A percentile compares a stretch with the other conserved stretches of the same genome.
These are phyloP conservation scores for Fusarium piperis DNA, from an alignment of 2,329 filamentous ascomycete species.

Conservation along the genomic window DNA sequence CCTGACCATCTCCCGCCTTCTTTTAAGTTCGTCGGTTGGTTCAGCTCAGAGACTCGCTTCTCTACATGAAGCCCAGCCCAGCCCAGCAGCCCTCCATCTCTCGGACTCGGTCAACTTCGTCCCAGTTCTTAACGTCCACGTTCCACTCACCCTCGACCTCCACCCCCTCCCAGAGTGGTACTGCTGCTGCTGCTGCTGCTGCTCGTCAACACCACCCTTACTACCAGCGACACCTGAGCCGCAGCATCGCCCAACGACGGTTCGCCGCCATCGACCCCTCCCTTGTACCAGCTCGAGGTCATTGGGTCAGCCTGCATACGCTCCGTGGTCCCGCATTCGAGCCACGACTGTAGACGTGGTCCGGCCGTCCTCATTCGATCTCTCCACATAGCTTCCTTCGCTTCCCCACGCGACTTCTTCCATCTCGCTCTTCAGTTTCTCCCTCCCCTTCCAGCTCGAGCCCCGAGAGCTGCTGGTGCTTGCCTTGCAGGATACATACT, in stretches of 20 bases:
- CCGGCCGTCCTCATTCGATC: slow-evolving; percentile 47
- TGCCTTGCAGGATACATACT: slow-evolving; percentile 50
- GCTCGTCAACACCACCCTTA: slow-evolving; percentile 42
- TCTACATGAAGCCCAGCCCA: slow-evolving; percentile 7
- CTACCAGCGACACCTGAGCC: slow-evolving; percentile 40
- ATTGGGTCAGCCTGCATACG: slow-evolving; percentile 52
- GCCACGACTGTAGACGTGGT: slow-evolving; percentile 51
- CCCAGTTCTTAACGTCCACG: slow-evolving; percentile 30
- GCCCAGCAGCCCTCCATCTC: slow-evolving; percentile 12
- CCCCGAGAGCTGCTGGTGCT: slow-evolving; percentile 45
- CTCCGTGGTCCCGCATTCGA: slow-evolving; percentile 51
- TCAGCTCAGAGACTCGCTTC: slow-evolving; percentile 7
- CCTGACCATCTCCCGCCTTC: slow-evolving; percentile 29
- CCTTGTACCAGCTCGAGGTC: slow-evolving; percentile 44
- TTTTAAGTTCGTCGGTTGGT: slow-evolving; percentile 29
- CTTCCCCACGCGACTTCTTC: slow-evolving; percentile 49
- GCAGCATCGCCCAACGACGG: slow-evolving; percentile 43
- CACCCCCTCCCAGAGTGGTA: slow-evolving; percentile 28
- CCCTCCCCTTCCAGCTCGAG: slow-evolving; percentile 43
- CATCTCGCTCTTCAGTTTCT: slow-evolving; percentile 46
- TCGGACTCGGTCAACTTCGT: slow-evolving; percentile 28
- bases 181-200: slow-evolving; percentile 30
- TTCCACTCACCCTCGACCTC: slow-evolving; percentile 38
- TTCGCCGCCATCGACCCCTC: slow-evolving; percentile 42
- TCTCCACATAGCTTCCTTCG: slow-evolving; percentile 45